Conservation (phyloP, 1,139 yeast species). For the Geotrichum histeridarum region DNA sequence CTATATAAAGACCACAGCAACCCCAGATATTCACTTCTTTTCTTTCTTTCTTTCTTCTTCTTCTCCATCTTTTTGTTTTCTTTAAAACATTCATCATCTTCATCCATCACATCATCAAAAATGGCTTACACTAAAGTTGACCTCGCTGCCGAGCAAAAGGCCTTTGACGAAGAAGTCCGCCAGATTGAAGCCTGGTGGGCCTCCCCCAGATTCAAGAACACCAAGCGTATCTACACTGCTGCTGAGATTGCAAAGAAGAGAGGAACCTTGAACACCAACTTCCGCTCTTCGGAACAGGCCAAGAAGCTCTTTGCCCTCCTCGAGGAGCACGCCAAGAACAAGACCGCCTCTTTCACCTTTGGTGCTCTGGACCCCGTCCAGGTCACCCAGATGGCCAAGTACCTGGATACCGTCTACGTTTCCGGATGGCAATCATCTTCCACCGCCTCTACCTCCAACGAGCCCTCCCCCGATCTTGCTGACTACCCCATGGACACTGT, state of each 20-base stretch:
- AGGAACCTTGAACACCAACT: conserved; percentile 61
- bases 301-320: conserved; percentile 70
- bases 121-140: conserved; percentile 19
- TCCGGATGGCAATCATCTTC: conserved; percentile 99
- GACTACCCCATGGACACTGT: conserved; percentile 98
- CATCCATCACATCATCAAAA: not conserved
- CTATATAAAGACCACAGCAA: conserved; percentile 16
- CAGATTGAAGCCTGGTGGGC: conserved; percentile 88
- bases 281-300: conserved; percentile 78
- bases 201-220: conserved; percentile 81
- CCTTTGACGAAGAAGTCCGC: conserved; percentile 63
- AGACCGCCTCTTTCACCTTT: conserved; percentile 81
- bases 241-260: conserved; percentile 88
- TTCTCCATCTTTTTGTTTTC: not conserved
- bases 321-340: conserved; percentile 64
- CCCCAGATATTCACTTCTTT: conserved; percentile 14
- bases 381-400: conserved; percentile 93
- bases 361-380: conserved; percentile 98
- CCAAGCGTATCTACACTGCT: conserved; percentile 84
- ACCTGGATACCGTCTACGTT: conserved; percentile 86
- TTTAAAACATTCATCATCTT: not conserved
- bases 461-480: conserved; percentile 96
- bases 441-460: conserved; percentile 94
- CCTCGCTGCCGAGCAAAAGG: conserved; percentile 52
- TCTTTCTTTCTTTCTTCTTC: not conserved